Base-by-base conservation (phyloP, 1,284 basidiomycete genomes). In the Ceratorhiza oryzae-sativae region DNA sequence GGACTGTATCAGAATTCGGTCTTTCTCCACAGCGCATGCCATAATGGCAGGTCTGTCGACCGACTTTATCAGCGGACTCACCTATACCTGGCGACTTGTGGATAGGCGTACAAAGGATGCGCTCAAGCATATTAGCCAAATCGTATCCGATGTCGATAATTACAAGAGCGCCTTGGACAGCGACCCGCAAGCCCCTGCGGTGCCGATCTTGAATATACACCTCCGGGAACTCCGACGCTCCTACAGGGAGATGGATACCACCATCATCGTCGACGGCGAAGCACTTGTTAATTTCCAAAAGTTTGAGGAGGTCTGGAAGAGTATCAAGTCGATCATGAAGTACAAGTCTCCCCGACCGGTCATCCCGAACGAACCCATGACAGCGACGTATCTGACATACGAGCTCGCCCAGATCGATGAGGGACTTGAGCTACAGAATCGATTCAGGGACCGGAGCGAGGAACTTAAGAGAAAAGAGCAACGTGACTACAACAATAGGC, bases 251-350 rank as follows among this genome's bases (percentile, higher is more conserved):
- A 34, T 70, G 55, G 39, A 70, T 10, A 70, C 67, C 18, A 41
- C 58, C 27, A 42, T 59, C 13, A 23, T 20, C 23, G 27, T 46
- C 18, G 55, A 59, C 4, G 42, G 55, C 15, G 32, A 58, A 25
- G 13, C 30, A 15, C 41, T 70, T 2, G 67, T 70, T 30, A 70
- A 70, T n/a, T 70, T 70, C 18, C 41, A 70, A 30, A 70, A 58
- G 42, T 70, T 70, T 59, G 42, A 55, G 18, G 67, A 70, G 67
- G 67, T 70, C 30, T 70, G 67, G 67, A 59, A 59, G 23, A 70
- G 67, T 41, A 70, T 70, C 42, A 58, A 70, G 6, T 25, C 39
- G 13, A 45, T 70, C 15, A 46, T 48, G 53, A 58, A 59, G 30
- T 70, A 70, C 36, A 41, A 70, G 67, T n/a, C 8, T 1, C 67